Conservation (phyloP, 768 basidiomycete genomes). For the Russula abietina region DNA sequence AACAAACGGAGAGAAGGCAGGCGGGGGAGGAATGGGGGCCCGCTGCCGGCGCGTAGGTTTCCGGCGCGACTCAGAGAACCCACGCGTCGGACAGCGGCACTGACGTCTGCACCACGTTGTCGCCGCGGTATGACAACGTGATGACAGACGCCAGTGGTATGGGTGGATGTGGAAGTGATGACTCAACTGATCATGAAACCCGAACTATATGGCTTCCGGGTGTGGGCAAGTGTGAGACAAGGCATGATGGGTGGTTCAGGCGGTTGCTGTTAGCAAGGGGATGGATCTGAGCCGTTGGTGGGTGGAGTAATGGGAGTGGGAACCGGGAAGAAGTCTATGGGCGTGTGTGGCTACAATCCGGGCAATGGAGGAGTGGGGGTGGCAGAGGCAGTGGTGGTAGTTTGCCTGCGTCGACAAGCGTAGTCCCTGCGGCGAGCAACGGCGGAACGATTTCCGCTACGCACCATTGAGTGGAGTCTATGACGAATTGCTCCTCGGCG, state of each 20-base stretch:
- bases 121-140: constrained; percentile 18
- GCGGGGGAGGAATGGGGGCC: neutral
- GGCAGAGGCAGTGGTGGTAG: neutral
- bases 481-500: neutral
- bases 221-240: neutral
- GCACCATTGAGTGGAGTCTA: neutral
- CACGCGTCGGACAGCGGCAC: constrained; percentile 8
- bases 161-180: neutral
- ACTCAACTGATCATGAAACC: constrained; percentile 10
- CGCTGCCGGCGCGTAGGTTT: constrained; percentile 6
- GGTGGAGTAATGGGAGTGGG: neutral
- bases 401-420: neutral
- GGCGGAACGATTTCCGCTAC: neutral
- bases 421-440: neutral
- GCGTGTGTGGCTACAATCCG: neutral
- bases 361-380: neutral
- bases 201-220: neutral
- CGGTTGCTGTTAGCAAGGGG: neutral
- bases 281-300: neutral
- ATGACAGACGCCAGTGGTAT: constrained; percentile 1
- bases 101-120: constrained; percentile 9
- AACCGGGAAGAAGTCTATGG: neutral
- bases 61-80: constrained; percentile 17
- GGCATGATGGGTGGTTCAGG: too few species aligned
- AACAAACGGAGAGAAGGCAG: neutral